Evolutionary conservation across 345 rosid species (phyloP).

Genomic region (Nasturtium officinale): DNA sequence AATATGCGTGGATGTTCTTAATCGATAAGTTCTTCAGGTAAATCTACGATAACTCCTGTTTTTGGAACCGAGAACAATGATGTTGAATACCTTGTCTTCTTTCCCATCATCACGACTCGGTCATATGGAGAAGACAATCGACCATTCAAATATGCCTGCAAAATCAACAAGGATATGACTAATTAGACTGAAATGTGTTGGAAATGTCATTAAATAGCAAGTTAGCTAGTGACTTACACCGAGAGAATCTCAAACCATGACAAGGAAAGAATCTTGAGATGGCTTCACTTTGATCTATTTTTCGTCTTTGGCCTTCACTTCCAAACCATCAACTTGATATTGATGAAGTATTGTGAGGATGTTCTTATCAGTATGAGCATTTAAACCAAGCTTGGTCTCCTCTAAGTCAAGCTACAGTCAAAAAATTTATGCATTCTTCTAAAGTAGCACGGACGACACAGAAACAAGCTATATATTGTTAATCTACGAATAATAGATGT

Average conservation of each 20-base stretch:
- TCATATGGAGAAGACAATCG: conserved; percentile 55
- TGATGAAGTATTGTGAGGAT: conserved; percentile 59
- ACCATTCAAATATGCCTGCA: conserved; percentile 74
- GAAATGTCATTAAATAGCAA: neutral
- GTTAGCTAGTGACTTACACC: conserved; percentile 40
- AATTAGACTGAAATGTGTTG: neutral
- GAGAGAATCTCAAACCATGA: conserved; percentile 56
- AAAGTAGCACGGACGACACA: too few species aligned
- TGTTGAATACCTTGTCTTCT: conserved; percentile 53
- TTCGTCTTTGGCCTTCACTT: conserved; percentile 50
- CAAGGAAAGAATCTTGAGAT: conserved; percentile 49
- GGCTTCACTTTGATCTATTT: conserved; percentile 56
- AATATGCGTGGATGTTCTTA: conserved; percentile 57
- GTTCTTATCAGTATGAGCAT: conserved; percentile 58
- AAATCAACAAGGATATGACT: neutral
- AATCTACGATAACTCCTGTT: conserved; percentile 45
- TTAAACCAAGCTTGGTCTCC: conserved; percentile 50
- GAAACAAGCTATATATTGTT: too few species aligned
- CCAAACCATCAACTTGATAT: conserved; percentile 58
- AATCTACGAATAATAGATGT: too few species aligned
- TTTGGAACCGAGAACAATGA: conserved; percentile 61
- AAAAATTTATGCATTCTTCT: too few species aligned
- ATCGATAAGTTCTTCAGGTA: conserved; percentile 57
- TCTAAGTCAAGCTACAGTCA: too few species aligned
- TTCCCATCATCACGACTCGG: conserved; percentile 63